Conservation (phyloP, 371 early-diverging fungal genomes). For the Mortierella sp. region DNA sequence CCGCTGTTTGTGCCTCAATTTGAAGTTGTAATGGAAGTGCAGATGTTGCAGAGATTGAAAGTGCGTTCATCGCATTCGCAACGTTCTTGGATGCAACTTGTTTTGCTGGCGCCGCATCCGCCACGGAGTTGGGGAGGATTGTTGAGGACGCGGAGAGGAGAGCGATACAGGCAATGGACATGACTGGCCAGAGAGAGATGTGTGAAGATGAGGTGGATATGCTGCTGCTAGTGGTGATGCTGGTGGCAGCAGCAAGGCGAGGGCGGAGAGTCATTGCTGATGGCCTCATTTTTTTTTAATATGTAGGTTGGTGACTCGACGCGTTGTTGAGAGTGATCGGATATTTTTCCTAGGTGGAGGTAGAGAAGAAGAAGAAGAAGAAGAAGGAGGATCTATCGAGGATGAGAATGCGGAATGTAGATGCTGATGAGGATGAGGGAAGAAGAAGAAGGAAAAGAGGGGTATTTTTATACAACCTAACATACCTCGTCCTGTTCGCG, state of each 20-base stretch:
- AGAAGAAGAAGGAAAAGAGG: not conserved
- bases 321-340: too few species aligned
- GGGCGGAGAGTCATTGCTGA: not conserved
- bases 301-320: too few species aligned
- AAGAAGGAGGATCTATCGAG: too few species aligned
- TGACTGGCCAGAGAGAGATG: slow-evolving; percentile 4
- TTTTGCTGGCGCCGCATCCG: slow-evolving; percentile 20
- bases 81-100: not conserved
- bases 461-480: too few species aligned
- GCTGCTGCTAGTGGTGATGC: not conserved
- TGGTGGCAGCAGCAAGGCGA: not conserved
- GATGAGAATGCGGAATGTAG: too few species aligned
- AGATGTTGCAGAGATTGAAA: slow-evolving; percentile 19
- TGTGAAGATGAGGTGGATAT: not conserved
- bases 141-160: slow-evolving; percentile 1
- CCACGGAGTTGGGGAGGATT: not conserved
- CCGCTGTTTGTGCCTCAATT: slow-evolving; percentile 30
- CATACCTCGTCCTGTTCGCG: too few species aligned
- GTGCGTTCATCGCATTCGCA: slow-evolving; percentile 10
- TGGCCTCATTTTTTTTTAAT: not conserved
- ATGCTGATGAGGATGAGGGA: too few species aligned
- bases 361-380: too few species aligned
- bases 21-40: slow-evolving; percentile 32
- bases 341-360: too few species aligned
- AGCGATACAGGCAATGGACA: slow-evolving; percentile 10